Percentiles rank a stretch among this genome's conserved stretches.
Evolutionary conservation across 1,139 yeast species (phyloP).

Genomic region (Taphrina wiesneri): DNA sequence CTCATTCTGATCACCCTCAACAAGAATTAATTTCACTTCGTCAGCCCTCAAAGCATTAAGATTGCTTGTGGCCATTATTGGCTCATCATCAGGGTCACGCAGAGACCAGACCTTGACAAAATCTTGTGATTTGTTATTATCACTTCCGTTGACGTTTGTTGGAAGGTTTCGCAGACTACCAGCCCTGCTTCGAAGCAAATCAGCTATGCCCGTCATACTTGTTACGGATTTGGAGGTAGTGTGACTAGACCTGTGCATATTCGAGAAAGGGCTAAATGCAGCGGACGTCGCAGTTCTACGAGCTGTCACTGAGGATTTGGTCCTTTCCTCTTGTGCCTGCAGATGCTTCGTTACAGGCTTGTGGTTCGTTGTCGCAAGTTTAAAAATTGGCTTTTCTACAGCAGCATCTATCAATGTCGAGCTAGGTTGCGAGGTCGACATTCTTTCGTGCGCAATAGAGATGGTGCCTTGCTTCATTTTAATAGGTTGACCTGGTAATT

Average conservation of each 20-base stretch:
- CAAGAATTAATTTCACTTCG: neutral
- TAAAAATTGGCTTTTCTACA: no score
- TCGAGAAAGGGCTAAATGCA: neutral
- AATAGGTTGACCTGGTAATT: neutral
- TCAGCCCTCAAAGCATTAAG: neutral
- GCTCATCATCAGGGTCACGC: neutral
- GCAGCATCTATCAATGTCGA: no score
- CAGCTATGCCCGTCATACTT: slow-evolving; percentile 18
- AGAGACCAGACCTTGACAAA: neutral
- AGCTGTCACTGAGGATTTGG: neutral
- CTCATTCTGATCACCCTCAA: neutral
- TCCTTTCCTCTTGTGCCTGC: neutral
- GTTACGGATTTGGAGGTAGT: neutral
- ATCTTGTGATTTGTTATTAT: neutral
- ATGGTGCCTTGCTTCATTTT: neutral
- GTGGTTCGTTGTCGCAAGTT: no score
- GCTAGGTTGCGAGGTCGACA: no score
- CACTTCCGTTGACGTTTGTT: neutral
- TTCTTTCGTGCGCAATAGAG: no score
- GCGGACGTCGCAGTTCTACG: neutral
- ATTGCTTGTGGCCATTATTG: neutral
- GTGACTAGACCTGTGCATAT: neutral
- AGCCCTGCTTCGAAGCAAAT: slow-evolving; percentile 10
- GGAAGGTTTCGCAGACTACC: neutral
- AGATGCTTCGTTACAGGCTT: no score